These are phyloP conservation scores for Fusarium chaquense DNA, from an alignment of 2,329 filamentous ascomycete species.

Conservation along the genomic window DNA sequence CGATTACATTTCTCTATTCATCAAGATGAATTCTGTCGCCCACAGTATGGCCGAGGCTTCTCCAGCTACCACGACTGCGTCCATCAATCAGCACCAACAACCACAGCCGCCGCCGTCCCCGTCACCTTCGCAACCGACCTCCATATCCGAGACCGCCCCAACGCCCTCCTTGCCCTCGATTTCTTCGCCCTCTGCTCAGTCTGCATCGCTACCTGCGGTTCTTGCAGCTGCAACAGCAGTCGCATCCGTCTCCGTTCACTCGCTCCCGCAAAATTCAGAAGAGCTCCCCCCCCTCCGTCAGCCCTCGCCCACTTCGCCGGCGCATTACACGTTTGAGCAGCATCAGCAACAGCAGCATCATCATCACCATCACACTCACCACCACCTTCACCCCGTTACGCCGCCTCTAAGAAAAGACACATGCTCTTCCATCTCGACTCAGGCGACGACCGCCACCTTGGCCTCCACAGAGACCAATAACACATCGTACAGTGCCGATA, in stretches of 20 bases:
- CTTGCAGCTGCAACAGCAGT: conserved; percentile 41
- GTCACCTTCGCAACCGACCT: conserved; percentile 46
- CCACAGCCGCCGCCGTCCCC: conserved; percentile 45
- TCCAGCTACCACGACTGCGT: conserved; percentile 34
- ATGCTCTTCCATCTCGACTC: conserved; percentile 65
- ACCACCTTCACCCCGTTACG: conserved; percentile 48
- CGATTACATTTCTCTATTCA: conserved; percentile 23
- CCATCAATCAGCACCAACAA: conserved; percentile 43
- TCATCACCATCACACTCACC: conserved; percentile 42
- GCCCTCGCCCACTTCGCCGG: conserved; percentile 46
- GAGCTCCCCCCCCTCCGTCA: conserved; percentile 48
- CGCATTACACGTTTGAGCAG: conserved; percentile 47
- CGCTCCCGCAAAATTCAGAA: conserved; percentile 44
- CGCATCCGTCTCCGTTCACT: conserved; percentile 38
- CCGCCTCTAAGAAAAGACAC: conserved; percentile 62
- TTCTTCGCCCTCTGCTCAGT: conserved; percentile 46
- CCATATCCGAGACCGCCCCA: conserved; percentile 43
- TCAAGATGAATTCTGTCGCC: conserved; percentile 55
- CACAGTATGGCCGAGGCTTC: conserved; percentile 53
- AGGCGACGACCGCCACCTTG: conserved; percentile 59
- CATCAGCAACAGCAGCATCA: conserved; percentile 44
- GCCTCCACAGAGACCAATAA: conserved; percentile 62
- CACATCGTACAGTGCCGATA: conserved; percentile 65
- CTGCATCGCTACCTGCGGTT: conserved; percentile 44
- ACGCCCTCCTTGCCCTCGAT: conserved; percentile 45